phyloP scores from a whole-genome alignment of 768 basidiomycete species.

The Lactifluus piperatus region DNA sequence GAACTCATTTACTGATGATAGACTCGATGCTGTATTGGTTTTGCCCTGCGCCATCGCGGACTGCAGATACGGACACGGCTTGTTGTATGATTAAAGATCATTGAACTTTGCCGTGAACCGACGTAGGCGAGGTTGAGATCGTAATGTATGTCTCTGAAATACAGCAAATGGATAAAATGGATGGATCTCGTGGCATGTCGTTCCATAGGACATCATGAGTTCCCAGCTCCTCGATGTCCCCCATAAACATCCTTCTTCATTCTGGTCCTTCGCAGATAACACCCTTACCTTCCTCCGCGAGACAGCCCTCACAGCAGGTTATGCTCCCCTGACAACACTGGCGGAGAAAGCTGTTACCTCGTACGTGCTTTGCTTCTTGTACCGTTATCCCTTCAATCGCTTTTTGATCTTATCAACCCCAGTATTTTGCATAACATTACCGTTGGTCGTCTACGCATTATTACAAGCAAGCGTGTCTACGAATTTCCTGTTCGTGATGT shows the following conservation, averaged over 20 bases:
- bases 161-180: too few species aligned
- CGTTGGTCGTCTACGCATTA: background rate
- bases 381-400: background rate
- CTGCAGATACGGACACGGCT: too few species aligned
- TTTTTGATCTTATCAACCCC: background rate
- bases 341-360: constrained; percentile 4
- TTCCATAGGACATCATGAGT: background rate
- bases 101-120: too few species aligned
- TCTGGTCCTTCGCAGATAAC: constrained; percentile 8
- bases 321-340: constrained; percentile 1
- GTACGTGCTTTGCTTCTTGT: background rate
- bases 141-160: too few species aligned
- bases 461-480: background rate
- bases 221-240: background rate
- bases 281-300: background rate
- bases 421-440: background rate
- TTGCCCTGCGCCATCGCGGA: too few species aligned
- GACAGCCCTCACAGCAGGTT: background rate
- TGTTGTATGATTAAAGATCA: too few species aligned
- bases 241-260: constrained; percentile 5
- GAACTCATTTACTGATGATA: too few species aligned
- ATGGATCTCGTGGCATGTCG: too few species aligned
- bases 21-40: too few species aligned
- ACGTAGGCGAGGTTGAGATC: too few species aligned
- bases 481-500: background rate